Percentiles rank a stretch among this genome's conserved stretches.
Conservation (phyloP, 1,284 basidiomycete genomes). For the Volvariella volvacea region DNA sequence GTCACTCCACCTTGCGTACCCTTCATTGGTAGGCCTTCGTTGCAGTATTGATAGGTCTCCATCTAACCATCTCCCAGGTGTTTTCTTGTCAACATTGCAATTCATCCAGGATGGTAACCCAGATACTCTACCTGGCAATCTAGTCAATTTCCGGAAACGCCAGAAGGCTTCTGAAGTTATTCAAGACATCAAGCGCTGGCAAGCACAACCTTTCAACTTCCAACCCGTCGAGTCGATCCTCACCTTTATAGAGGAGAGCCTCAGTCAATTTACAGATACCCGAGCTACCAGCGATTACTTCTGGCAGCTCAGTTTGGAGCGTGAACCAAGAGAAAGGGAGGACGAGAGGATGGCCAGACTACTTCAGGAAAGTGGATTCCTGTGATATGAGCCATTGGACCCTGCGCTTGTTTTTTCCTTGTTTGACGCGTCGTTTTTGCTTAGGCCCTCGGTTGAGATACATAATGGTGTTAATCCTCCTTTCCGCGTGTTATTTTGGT, state of each 20-base stretch:
- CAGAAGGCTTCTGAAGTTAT: conserved; percentile 93
- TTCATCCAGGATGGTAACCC: conserved; percentile 99
- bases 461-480: too few species aligned
- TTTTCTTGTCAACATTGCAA: conserved; percentile 91
- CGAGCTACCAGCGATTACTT: conserved; percentile 63
- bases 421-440: conserved; percentile 3
- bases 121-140: conserved; percentile 70
- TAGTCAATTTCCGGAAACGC: conserved; percentile 96
- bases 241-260: conserved; percentile 71
- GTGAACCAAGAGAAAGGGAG: conserved; percentile 91
- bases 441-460: too few species aligned
- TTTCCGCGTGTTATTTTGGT: too few species aligned
- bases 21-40: conserved; percentile 73
- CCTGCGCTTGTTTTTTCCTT: conserved; percentile 3
- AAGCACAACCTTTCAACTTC: conserved; percentile 87
- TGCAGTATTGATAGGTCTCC: conserved; percentile 1
- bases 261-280: conserved; percentile 63
- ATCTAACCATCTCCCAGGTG: conserved; percentile 45
- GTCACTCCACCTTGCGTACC: conserved; percentile 95
- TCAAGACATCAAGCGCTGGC: conserved; percentile 94
- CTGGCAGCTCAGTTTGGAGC: conserved; percentile 79
- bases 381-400: conserved; percentile 36
- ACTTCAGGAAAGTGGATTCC: conserved; percentile 84
- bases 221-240: conserved; percentile 63
- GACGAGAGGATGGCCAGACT: conserved; percentile 90